These are phyloP conservation scores for Xylaria sp. DNA, from an alignment of 2,329 filamentous ascomycete species.

Conservation along the genomic window DNA sequence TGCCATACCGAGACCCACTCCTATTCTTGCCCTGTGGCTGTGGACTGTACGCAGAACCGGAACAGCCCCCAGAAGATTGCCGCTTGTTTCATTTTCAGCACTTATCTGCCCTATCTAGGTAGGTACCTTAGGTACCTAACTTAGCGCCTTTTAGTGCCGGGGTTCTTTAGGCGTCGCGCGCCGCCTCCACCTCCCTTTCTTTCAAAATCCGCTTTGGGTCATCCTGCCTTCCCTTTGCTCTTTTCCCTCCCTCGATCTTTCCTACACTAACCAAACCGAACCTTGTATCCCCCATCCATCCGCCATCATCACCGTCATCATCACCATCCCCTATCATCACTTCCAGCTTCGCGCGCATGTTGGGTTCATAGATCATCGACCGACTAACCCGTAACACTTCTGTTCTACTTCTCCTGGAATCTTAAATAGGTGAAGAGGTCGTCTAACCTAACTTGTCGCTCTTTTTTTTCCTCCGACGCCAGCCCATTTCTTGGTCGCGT, in stretches of 20 bases:
- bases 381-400: conserved; percentile 24
- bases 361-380: conserved; percentile 5
- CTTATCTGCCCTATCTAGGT: conserved; percentile 14
- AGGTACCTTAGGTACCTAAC: background rate
- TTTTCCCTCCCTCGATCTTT: conserved; percentile 26
- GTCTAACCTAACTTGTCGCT: conserved; percentile 30
- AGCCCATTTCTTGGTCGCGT: conserved; percentile 31
- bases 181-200: conserved; percentile 35
- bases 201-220: conserved; percentile 32
- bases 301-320: conserved; percentile 7
- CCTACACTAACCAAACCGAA: conserved; percentile 12
- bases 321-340: conserved; percentile 5
- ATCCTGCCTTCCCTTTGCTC: conserved; percentile 11
- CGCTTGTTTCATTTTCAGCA: conserved; percentile 8
- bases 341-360: conserved; percentile 1
- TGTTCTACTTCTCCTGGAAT: background rate
- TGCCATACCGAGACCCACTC: background rate
- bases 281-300: conserved; percentile 8
- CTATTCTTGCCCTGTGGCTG: background rate
- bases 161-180: conserved; percentile 1
- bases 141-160: background rate
- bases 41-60: background rate
- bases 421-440: conserved; percentile 27
- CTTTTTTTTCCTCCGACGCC: conserved; percentile 30
- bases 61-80: conserved; percentile 3